These are phyloP conservation scores for Themeda triandra DNA, from an alignment of 176 grass and related monocot species.

Conservation along the genomic window DNA sequence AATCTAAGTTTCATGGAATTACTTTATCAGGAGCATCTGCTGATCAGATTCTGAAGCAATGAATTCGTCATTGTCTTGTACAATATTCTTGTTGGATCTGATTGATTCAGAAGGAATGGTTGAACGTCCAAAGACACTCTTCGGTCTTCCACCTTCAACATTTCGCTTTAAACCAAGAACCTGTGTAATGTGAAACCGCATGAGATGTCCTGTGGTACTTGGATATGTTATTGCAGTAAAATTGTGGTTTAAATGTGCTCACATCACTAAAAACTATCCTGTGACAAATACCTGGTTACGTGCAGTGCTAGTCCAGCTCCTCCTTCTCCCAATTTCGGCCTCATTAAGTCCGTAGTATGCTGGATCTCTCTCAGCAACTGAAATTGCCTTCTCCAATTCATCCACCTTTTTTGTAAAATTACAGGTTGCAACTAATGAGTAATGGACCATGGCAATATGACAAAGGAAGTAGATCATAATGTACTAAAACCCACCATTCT, in stretches of 20 bases:
- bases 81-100: conserved; percentile 58
- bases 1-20: conserved; percentile 14
- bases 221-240: background rate
- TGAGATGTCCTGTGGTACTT: background rate
- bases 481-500: background rate
- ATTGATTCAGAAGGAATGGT: conserved; percentile 46
- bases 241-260: background rate
- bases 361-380: conserved; percentile 74
- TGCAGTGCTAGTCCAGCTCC: conserved; percentile 65
- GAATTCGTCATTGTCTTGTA: conserved; percentile 67
- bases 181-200: conserved; percentile 34
- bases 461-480: background rate
- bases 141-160: conserved; percentile 70
- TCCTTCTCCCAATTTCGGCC: conserved; percentile 70
- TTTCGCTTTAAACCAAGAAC: conserved; percentile 53
- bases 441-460: background rate
- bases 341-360: conserved; percentile 87
- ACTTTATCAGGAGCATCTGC: conserved; percentile 92
- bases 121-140: conserved; percentile 39
- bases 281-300: conserved; percentile 56
- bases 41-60: conserved; percentile 98
- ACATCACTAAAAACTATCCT: background rate
- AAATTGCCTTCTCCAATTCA: conserved; percentile 84
- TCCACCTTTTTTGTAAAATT: conserved; percentile 63
- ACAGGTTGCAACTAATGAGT: background rate